Base-by-base conservation (phyloP, 192 early-diverging fungal species). In the Radiomyces spectabilis region DNA sequence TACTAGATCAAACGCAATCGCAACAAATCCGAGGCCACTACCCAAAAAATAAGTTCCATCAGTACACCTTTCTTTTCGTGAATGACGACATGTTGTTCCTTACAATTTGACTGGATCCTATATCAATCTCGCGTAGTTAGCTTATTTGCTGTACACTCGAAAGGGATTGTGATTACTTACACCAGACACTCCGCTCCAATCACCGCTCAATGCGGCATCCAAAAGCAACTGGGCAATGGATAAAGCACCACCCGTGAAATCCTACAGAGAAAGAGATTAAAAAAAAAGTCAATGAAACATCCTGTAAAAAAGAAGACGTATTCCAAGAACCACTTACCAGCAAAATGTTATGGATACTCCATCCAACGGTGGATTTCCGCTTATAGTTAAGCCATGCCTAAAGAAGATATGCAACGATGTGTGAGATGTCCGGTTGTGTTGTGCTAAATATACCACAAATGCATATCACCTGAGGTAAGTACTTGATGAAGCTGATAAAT, bases 261-360 rank as follows among this genome's bases (percentile, higher is more conserved):
- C 94, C 63, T 66, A 57, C 31, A n/a, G n/a, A n/a, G n/a, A n/a
- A n/a, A n/a, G n/a, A n/a, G n/a, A n/a, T n/a, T n/a, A n/a, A n/a
- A n/a, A n/a, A n/a, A n/a, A n/a, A n/a, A n/a, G n/a, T n/a, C n/a
- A n/a, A n/a, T n/a, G n/a, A n/a, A n/a, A n/a, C n/a, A n/a, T n/a
- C n/a, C n/a, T n/a, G n/a, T n/a, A n/a, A n/a, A n/a, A n/a, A n/a
- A n/a, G n/a, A n/a, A n/a, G n/a, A n/a, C n/a, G n/a, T n/a, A n/a
- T n/a, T n/a, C n/a, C n/a, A n/a, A n/a, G n/a, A n/a, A 15, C 12
- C 16, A 24, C 67, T 51, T 59, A 69, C 67, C 40, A 94, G 70
- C 5, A 94, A 38, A 48, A 94, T 93, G 48, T 91, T 93, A 41
- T 85, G 78, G 41, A 95, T 91, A 42, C 84, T 87, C 92, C 92